Base-by-base conservation (phyloP, 257 asterid species). In the Ehretia macrophylla region DNA sequence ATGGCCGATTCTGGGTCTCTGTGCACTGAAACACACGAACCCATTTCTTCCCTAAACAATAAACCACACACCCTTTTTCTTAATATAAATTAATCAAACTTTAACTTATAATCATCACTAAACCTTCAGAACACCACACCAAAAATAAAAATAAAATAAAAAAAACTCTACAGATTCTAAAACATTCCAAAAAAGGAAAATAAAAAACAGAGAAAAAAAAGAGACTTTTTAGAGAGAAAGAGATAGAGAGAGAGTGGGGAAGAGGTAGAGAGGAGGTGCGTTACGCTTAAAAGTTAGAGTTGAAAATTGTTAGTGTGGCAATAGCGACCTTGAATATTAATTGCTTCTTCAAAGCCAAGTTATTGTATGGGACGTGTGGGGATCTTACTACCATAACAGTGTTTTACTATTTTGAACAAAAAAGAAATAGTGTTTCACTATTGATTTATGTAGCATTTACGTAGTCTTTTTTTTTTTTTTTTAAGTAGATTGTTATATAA, bases 1-100 rank as follows among this genome's bases (percentile, higher is more conserved):
- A 64, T 51, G 51, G 68, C 66, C 32, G 96, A 65, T 5, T 68
- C 81, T 35, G 78, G 65, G 62, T 45, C 68, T 48, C 68, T 74
- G 32, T 67, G 70, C 55, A 74, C 48, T 38, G 83, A 77, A 57
- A 67, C 74, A 32, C 77, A 77, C 4, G 80, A 74, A 58, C 83
- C 83, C 83, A 77, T 77, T 38, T 51, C 51, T 73, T 42, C 47
- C 32, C 14, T 19, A 20, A 58, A 68, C 4, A 16, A 17, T 4
- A 56, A 50, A 35, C 13, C 14, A 11, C 57, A 1, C 11, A 49
- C 14, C 17, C 47, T 42, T 42, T 52, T 21, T 21, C 11, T 52
- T 52, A n/a, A 0, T 4, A n/a, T 0, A 21, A 52, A 0, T 52
- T 32, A 52, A 5, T 14, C 6, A 20, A 52, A 21, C 16, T 23